These are phyloP conservation scores for Amanita polypyramis DNA, from an alignment of 768 basidiomycete genomes.

Conservation along the genomic window DNA sequence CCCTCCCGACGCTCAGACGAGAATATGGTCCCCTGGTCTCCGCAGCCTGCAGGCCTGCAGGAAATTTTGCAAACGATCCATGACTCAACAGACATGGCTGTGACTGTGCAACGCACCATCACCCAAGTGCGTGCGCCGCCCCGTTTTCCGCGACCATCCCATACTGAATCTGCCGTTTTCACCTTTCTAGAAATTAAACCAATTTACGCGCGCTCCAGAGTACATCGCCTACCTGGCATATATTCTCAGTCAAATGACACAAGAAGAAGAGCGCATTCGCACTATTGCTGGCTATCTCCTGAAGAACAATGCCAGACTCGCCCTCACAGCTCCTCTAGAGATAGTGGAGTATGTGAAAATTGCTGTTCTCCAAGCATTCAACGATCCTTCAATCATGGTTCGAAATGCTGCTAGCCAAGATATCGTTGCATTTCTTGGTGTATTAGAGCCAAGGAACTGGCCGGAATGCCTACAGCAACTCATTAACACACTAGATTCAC, in stretches of 20 bases:
- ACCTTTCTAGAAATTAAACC: conserved; percentile 65
- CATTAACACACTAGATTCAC: conserved; percentile 67
- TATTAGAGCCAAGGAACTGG: conserved; percentile 88
- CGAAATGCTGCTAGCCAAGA: conserved; percentile 91
- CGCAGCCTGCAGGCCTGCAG: conserved; percentile 76
- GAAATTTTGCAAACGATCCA: conserved; percentile 89
- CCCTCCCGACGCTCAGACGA: conserved; percentile 24
- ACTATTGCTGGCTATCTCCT: conserved; percentile 94
- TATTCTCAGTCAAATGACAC: conserved; percentile 71
- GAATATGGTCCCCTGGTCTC: conserved; percentile 71
- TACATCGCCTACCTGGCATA: conserved; percentile 95
- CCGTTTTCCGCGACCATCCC: conserved; percentile 12
- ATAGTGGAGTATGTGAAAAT: conserved; percentile 67
- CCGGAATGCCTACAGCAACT: conserved; percentile 87
- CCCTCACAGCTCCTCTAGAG: conserved; percentile 54
- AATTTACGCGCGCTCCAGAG: conserved; percentile 80
- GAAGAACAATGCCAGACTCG: conserved; percentile 87
- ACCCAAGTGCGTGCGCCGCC: conserved; percentile 52
- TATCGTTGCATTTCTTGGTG: conserved; percentile 81
- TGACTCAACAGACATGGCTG: conserved; percentile 75
- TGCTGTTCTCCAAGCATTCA: conserved; percentile 73
- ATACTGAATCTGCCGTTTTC: conserved; percentile 13
- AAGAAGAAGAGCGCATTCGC: conserved; percentile 87
- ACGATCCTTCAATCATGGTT: conserved; percentile 75
- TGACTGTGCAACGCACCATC: conserved; percentile 69